A percentile compares a stretch with the other conserved stretches of the same genome.
These are phyloP conservation scores for Prunella vulgaris DNA, from an alignment of 257 asterid species.

Conservation along the genomic window DNA sequence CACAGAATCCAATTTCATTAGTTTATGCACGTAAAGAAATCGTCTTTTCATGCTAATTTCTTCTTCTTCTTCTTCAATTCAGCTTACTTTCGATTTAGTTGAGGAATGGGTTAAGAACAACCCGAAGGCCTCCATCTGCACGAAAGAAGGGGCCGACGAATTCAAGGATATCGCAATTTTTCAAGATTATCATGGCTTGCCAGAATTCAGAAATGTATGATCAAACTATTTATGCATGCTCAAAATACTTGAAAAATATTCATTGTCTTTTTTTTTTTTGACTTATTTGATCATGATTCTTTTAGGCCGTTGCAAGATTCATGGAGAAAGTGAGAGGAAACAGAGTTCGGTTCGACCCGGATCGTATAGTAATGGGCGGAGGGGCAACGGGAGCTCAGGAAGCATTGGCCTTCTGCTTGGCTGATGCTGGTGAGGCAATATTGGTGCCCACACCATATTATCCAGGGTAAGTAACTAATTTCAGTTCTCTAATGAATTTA, in stretches of 20 bases:
- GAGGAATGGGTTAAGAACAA: constrained; percentile 53
- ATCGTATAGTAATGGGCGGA: constrained; percentile 73
- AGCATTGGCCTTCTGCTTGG: constrained; percentile 76
- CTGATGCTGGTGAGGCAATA: constrained; percentile 76
- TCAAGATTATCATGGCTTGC: constrained; percentile 78
- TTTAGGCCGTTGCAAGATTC: constrained; percentile 79
- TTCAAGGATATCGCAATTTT: constrained; percentile 59
- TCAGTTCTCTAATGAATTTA: background rate
- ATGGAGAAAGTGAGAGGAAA: constrained; percentile 83
- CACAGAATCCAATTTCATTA: too few relatives aligned
- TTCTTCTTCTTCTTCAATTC: constrained; percentile 2
- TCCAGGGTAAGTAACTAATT: constrained; percentile 53
- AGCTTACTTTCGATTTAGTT: constrained; percentile 61
- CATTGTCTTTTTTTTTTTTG: background rate
- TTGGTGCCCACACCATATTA: constrained; percentile 85
- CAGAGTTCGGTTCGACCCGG: constrained; percentile 58
- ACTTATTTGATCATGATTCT: background rate
- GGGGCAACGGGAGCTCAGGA: constrained; percentile 93
- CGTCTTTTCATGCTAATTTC: too few relatives aligned
- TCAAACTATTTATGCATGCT: background rate
- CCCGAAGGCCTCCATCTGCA: constrained; percentile 65
- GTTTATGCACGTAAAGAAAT: too few relatives aligned
- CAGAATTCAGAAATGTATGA: constrained; percentile 61
- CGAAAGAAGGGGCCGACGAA: constrained; percentile 39
- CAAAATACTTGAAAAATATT: background rate